These are phyloP conservation scores for Pleurozium schreberi DNA, from an alignment of 225 moss, liverwort and hornwort genomes.

Conservation along the genomic window DNA sequence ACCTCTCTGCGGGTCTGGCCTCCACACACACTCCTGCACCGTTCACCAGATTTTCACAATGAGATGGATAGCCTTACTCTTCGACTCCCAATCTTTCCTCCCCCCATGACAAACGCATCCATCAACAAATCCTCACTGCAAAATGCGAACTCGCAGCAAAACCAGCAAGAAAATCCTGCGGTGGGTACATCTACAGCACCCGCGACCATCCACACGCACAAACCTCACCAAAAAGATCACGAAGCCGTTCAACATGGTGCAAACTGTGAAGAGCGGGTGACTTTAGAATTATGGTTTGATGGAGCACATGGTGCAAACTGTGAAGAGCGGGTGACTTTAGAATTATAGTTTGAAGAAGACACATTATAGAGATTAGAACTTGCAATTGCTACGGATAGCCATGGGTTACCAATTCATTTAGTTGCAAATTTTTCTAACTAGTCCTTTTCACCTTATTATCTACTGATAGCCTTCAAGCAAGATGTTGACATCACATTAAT, in stretches of 20 bases:
- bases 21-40: background rate
- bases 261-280: no score
- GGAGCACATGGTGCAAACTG: no score
- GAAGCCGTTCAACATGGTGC: background rate
- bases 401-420: no score
- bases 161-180: background rate
- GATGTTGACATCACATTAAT: accelerated
- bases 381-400: no score
- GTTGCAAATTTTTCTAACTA: no score
- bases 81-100: background rate
- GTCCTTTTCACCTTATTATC: background rate
- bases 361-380: no score
- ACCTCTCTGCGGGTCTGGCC: background rate
- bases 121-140: background rate
- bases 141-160: background rate
- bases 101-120: background rate
- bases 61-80: background rate
- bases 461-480: background rate
- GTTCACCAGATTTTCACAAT: background rate
- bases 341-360: no score
- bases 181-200: background rate
- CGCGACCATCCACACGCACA: background rate
- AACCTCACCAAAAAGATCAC: background rate
- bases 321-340: no score
- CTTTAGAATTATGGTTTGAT: no score